Base-by-base conservation (phyloP, 352 stramenopile genomes). In the Pythium utonaiense region DNA sequence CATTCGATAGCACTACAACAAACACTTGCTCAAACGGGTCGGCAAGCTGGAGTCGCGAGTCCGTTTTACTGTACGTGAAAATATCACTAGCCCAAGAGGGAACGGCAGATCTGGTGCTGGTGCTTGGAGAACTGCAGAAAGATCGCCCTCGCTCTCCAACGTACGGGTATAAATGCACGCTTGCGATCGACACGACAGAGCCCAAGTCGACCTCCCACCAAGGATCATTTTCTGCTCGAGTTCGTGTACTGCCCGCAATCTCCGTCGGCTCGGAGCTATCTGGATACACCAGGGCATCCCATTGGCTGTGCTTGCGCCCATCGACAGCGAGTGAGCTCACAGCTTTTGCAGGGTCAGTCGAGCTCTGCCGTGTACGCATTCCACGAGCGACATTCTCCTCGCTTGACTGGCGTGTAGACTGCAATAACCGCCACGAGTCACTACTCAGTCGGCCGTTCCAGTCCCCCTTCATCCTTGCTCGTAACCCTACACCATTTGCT, bases 141-240 rank as follows among this genome's bases (percentile, higher is more conserved):
- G 65, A 61, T 0, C 69, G 67, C 8, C 69, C 78, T 45, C 64
- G 45, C 27, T 60, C 72, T 1, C 80, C 80, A 12, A 80, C 53
- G 49, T 73, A 88, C 7, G 78, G 80, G 49, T 74, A 87, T 17
- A 90, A 13, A 9, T 78, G 57, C 13, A 93, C 55, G 7, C 62
- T 66, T 16, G 68, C 60, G 45, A 93, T 76, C 4, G 83, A 67
- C 9, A 78, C 65, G 4, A 72, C 28, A 0, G 21, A 56, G 0
- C 80, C 80, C 5, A 93, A 45, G 57, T 93, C 83, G 6, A 93
- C 74, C 70, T 89, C 71, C 80, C 80, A 91, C 80, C 80, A 93
- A 13, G 80, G 79, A 64, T 81, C 47, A 0, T 13, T 67, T 24
- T 80, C 66, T 10, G 62, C 9, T 2, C 72, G 17, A 0, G 77